Conservation (phyloP, 371 early-diverging fungal genomes). For the Rhizopus arrhizus region DNA sequence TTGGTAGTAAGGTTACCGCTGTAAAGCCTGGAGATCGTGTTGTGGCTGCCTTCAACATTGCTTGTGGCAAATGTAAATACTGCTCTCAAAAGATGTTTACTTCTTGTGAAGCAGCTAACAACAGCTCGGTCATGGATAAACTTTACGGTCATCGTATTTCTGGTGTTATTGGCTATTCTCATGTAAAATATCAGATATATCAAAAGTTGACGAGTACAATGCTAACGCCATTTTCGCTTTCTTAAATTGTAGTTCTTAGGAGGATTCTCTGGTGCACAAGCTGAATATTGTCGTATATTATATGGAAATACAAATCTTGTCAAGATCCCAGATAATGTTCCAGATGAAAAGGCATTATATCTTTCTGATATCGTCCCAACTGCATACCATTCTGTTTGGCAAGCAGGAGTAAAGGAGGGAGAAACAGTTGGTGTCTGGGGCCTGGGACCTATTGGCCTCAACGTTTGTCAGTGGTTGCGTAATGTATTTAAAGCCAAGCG, state of each 20-base stretch:
- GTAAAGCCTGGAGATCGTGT: slow-evolving; percentile 55
- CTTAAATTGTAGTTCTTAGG: slow-evolving; percentile 35
- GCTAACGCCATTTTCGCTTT: background rate
- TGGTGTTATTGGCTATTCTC: slow-evolving; percentile 63
- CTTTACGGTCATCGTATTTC: slow-evolving; percentile 59
- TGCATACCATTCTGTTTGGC: slow-evolving; percentile 56
- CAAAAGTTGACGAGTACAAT: background rate
- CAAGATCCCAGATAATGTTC: slow-evolving; percentile 49
- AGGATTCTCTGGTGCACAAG: slow-evolving; percentile 47
- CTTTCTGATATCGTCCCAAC: slow-evolving; percentile 66
- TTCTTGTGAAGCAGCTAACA: slow-evolving; percentile 59
- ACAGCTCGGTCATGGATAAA: slow-evolving; percentile 54
- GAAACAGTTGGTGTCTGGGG: slow-evolving; percentile 64
- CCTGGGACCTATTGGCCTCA: slow-evolving; percentile 63
- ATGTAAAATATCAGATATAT: slow-evolving; percentile 8
- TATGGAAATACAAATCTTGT: slow-evolving; percentile 63
- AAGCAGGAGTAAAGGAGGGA: slow-evolving; percentile 45
- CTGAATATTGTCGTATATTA: slow-evolving; percentile 62
- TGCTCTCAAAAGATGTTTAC: slow-evolving; percentile 50
- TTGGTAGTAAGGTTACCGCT: slow-evolving; percentile 46
- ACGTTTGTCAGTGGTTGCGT: slow-evolving; percentile 50
- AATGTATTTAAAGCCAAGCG: slow-evolving; percentile 51
- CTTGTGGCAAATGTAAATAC: slow-evolving; percentile 62
- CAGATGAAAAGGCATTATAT: slow-evolving; percentile 60
- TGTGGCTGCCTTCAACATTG: slow-evolving; percentile 50